A percentile compares a stretch with the other conserved stretches of the same genome.
Conservation (phyloP, 2,329 filamentous ascomycete genomes). For the Penicillium brasilianum region DNA sequence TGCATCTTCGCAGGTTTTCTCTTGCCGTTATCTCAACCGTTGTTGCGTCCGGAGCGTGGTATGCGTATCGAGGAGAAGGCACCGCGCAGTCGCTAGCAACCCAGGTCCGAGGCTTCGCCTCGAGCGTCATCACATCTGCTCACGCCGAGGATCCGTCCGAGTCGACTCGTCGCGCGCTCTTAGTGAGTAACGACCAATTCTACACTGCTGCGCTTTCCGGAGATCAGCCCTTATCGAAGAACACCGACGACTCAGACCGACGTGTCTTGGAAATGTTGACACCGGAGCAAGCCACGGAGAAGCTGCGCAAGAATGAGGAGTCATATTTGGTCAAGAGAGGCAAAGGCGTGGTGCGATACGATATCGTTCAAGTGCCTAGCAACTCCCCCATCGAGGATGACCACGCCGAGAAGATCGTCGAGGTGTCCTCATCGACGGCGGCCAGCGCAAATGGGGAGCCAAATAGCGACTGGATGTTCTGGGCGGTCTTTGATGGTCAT, state of each 20-base stretch:
- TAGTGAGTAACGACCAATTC: slow-evolving; percentile 88
- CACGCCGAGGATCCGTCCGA: slow-evolving; percentile 56
- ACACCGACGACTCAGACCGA: slow-evolving; percentile 80
- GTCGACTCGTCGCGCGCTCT: slow-evolving; percentile 68
- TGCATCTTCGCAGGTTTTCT: slow-evolving; percentile 56
- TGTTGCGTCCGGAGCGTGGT: slow-evolving; percentile 56
- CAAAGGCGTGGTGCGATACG: slow-evolving; percentile 89
- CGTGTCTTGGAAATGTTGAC: slow-evolving; percentile 96
- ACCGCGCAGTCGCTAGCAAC: slow-evolving; percentile 33
- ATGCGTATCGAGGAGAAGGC: slow-evolving; percentile 51
- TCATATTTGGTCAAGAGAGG: slow-evolving; percentile 90
- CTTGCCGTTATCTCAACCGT: slow-evolving; percentile 54
- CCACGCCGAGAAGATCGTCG: slow-evolving; percentile 96
- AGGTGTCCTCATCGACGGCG: slow-evolving; percentile 70
- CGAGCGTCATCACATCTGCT: slow-evolving; percentile 32
- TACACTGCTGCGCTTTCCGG: slow-evolving; percentile 86
- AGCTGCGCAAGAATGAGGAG: slow-evolving; percentile 85
- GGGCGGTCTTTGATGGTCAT: slow-evolving; percentile 98
- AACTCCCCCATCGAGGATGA: slow-evolving; percentile 99
- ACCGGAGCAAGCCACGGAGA: slow-evolving; percentile 88
- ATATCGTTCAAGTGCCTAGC: slow-evolving; percentile 90
- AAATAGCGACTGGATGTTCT: slow-evolving; percentile 97
- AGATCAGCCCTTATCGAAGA: slow-evolving; percentile 85
- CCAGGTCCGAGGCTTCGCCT: slow-evolving; percentile 31
- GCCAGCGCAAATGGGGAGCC: slow-evolving; percentile 60